Evolutionary conservation across 1,139 yeast species (phyloP), one percentile per base, ranked within the genome.

Genomic region (Kodamaea ohmeri): DNA sequence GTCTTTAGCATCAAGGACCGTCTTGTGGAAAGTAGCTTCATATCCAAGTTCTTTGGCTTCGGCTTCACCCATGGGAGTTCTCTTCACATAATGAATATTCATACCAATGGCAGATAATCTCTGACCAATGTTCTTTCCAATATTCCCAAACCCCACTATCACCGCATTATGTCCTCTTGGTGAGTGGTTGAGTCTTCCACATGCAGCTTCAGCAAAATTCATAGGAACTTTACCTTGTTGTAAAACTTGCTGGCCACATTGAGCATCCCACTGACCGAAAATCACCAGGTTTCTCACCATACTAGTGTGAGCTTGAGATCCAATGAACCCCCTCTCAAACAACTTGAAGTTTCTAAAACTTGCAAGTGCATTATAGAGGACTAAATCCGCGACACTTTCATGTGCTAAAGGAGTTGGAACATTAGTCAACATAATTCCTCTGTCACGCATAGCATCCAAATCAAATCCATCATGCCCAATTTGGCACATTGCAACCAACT

Each of bases 381-480:
- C 60, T 46, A 54, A 46, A 32, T 56, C 61, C 2, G 61, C 58
- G 25, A 56, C 61, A 4, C 53, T 52, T 30, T 50, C 59, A n/a
- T 49, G 55, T 2, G 60, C 59, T 3, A 55, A 44, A 4, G 44
- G 46, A 4, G 53, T 43, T 2, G 60, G 52, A 24, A 49, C 53
- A 27, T 54, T 51, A 35, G 59, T 53, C 41, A 56, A 44, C 16
- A 44, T 38, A 15, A 56, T 48, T n/a, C 52, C 58, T 27, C 46
- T 47, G 19, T 46, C 43, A 14, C 40, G 40, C 54, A 56, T 46
- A 4, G 45, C 51, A 2, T 21, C 42, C 3, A 48, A 41, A 33
- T 54, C 55, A 34, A 42, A 56, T 25, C 44, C 50, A 25, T 56
- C 58, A 36, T 45, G 42, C 8, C 61, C 61, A 21, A 55, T 54